These are phyloP conservation scores for Plasmodiophora brassicae DNA, from an alignment of 208 protist species.

Conservation along the genomic window DNA sequence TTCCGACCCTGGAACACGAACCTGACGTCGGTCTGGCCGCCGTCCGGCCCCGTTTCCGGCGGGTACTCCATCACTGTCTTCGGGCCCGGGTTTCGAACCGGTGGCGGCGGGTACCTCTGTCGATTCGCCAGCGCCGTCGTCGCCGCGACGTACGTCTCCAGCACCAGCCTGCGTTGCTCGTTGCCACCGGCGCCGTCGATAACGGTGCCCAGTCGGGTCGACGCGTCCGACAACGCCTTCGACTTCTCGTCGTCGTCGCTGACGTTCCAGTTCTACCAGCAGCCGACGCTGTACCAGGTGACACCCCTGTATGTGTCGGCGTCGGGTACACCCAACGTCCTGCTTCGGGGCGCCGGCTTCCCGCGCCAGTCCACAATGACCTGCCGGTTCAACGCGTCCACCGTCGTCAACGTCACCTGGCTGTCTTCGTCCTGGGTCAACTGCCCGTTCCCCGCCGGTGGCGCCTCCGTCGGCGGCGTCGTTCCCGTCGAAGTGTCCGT, in stretches of 20 bases:
- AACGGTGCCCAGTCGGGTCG: not conserved
- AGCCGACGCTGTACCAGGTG: not conserved
- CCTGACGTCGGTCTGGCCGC: not conserved
- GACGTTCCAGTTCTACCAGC: not conserved
- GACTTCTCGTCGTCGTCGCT: not conserved
- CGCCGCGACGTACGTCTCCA: not conserved
- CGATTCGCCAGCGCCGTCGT: not conserved
- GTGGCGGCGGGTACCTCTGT: not conserved
- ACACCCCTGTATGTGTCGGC: not conserved
- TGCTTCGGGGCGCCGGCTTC: not conserved
- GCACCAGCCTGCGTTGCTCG: not conserved
- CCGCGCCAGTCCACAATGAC: not conserved
- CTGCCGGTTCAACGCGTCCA: not conserved
- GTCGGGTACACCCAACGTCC: not conserved
- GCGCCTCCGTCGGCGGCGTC: not conserved
- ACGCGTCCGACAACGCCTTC: not conserved
- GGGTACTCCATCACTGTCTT: not conserved
- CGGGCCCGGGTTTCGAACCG: not conserved
- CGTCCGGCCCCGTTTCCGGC: not conserved
- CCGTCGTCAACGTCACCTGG: not conserved
- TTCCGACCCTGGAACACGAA: not conserved
- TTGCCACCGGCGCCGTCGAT: not conserved
- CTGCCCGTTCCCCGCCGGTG: not conserved
- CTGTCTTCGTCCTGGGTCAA: not conserved
- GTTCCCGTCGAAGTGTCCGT: slow-evolving; percentile 2